Percentiles rank a stretch among this genome's conserved stretches.
phyloP scores from a whole-genome alignment of 441 rosid genomes.

The Mallotus japonicus region DNA sequence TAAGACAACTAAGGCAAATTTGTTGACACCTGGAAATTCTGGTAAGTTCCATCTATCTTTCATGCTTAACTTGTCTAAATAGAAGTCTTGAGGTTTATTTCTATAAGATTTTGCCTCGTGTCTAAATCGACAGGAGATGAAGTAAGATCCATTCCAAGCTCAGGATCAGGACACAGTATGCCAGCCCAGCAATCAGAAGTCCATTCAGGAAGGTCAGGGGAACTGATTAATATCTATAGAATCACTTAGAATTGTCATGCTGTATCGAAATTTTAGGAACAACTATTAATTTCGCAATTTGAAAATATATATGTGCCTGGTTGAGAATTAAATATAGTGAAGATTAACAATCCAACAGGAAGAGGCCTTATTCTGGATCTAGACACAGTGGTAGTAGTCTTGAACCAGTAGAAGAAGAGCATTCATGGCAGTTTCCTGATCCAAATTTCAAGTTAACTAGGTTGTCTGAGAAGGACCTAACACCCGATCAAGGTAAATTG shows the following conservation, averaged over 20 bases:
- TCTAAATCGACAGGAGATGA: slow-evolving; percentile 48
- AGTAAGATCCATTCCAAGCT: slow-evolving; percentile 61
- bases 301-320: neutral
- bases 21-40: slow-evolving; percentile 53
- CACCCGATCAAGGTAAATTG: slow-evolving; percentile 54
- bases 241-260: neutral
- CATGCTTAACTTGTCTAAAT: slow-evolving; percentile 6
- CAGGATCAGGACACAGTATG: slow-evolving; percentile 55
- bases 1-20: slow-evolving; percentile 34
- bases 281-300: neutral
- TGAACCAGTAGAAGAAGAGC: slow-evolving; percentile 73
- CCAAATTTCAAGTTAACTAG: slow-evolving; percentile 50
- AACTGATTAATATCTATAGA: slow-evolving; percentile 1
- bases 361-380: slow-evolving; percentile 51
- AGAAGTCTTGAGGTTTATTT: slow-evolving; percentile 11
- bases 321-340: slow-evolving; percentile 20
- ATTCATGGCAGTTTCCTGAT: slow-evolving; percentile 38
- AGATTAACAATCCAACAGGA: slow-evolving; percentile 43
- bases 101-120: slow-evolving; percentile 5
- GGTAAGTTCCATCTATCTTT: slow-evolving; percentile 37
- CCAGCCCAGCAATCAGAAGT: slow-evolving; percentile 37
- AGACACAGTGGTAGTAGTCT: slow-evolving; percentile 56
- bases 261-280: neutral
- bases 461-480: slow-evolving; percentile 44
- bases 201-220: slow-evolving; percentile 54